These are phyloP conservation scores for Capsella bursapastoris DNA, from an alignment of 345 rosid genomes.

Conservation along the genomic window DNA sequence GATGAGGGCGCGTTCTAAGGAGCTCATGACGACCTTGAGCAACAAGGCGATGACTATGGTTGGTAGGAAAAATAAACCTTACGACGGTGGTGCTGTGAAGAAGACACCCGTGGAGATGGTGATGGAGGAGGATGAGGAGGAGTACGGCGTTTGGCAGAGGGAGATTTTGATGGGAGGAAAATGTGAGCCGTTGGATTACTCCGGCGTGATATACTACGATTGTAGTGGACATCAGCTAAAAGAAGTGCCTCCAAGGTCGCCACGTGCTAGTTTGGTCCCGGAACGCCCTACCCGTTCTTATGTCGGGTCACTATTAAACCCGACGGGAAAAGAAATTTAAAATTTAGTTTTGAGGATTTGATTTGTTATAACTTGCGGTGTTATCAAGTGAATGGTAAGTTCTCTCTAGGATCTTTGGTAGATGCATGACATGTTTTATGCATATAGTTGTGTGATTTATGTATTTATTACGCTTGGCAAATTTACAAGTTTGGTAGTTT, in stretches of 20 bases:
- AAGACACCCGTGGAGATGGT: constrained; percentile 18
- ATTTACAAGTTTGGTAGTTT: not conserved
- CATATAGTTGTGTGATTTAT: constrained; percentile 22
- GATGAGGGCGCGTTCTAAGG: constrained; percentile 50
- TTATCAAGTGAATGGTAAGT: constrained; percentile 20
- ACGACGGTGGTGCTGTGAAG: constrained; percentile 32
- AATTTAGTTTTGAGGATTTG: constrained; percentile 13
- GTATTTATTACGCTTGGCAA: constrained; percentile 10
- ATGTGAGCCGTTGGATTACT: constrained; percentile 87
- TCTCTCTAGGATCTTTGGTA: constrained; percentile 21
- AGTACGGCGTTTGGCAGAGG: constrained; percentile 90
- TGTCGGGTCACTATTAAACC: constrained; percentile 40
- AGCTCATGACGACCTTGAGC: constrained; percentile 57
- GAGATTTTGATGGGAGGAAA: constrained; percentile 91
- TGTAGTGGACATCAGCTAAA: constrained; percentile 60
- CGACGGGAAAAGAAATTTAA: constrained; percentile 35
- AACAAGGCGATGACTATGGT: constrained; percentile 59
- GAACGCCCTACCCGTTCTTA: constrained; percentile 37
- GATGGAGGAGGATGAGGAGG: constrained; percentile 54
- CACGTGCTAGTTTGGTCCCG: constrained; percentile 81
- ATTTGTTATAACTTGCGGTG: constrained; percentile 15
- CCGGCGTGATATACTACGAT: constrained; percentile 93
- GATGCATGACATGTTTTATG: constrained; percentile 16
- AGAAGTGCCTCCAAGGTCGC: constrained; percentile 73
- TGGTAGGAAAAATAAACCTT: constrained; percentile 43